phyloP scores from a whole-genome alignment of 1,284 basidiomycete species.

The Cryptococcus sp. region DNA sequence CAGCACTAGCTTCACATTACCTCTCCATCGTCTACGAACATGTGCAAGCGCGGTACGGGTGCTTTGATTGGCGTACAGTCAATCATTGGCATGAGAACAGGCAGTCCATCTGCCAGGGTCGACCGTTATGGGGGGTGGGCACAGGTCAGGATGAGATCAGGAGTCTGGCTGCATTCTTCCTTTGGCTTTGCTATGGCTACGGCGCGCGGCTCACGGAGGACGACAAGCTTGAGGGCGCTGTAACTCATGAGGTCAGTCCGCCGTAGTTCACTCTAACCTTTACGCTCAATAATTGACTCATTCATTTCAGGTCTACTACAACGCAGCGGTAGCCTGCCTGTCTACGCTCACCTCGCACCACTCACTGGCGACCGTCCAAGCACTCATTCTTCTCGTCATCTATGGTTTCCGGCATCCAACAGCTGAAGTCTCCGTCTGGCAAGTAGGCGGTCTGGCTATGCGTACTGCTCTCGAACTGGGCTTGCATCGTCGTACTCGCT shows the following conservation, averaged over 20 bases:
- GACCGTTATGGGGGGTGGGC: slow-evolving; percentile 31
- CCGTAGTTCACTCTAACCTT: not conserved
- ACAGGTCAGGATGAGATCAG: slow-evolving; percentile 27
- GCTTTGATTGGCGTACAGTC: slow-evolving; percentile 34
- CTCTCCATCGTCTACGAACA: slow-evolving; percentile 31
- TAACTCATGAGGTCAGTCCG: slow-evolving; percentile 31
- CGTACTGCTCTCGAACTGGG: slow-evolving; percentile 37
- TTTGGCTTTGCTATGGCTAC: slow-evolving; percentile 38
- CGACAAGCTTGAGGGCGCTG: slow-evolving; percentile 29
- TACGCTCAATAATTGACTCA: no score
- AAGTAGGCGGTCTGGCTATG: slow-evolving; percentile 33
- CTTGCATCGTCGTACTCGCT: slow-evolving; percentile 28
- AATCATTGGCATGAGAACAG: slow-evolving; percentile 33
- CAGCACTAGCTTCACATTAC: slow-evolving; percentile 27
- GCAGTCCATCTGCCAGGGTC: slow-evolving; percentile 29
- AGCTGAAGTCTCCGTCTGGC: slow-evolving; percentile 37
- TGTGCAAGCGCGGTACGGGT: slow-evolving; percentile 38
- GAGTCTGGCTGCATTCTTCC: slow-evolving; percentile 29
- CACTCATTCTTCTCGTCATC: slow-evolving; percentile 28
- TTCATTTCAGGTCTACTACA: slow-evolving; percentile 29
- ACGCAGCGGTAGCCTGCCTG: slow-evolving; percentile 33
- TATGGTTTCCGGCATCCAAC: slow-evolving; percentile 36
- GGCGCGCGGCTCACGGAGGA: slow-evolving; percentile 34
- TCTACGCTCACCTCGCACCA: slow-evolving; percentile 34
- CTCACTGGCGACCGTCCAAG: slow-evolving; percentile 35